Evolutionary conservation across 768 basidiomycete species (phyloP).

Genomic region (Termitomyces sp.): DNA sequence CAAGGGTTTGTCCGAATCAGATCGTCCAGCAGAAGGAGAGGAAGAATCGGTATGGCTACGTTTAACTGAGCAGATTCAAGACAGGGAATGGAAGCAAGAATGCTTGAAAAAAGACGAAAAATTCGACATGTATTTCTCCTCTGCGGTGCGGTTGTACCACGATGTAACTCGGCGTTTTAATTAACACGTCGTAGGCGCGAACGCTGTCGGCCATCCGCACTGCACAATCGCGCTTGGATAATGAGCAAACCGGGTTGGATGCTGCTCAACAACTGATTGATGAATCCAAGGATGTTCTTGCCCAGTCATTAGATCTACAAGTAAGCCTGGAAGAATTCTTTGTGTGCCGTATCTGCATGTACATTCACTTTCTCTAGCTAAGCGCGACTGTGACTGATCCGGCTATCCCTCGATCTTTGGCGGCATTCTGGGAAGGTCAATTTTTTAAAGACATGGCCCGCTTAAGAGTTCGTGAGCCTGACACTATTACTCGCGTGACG

Average conservation of each 20-base stretch:
- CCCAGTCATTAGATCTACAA: constrained; percentile 69
- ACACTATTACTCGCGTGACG: constrained; percentile 90
- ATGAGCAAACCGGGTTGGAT: constrained; percentile 36
- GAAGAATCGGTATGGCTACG: constrained; percentile 54
- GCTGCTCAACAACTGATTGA: constrained; percentile 61
- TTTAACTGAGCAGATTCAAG: constrained; percentile 44
- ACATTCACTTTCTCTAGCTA: constrained; percentile 38
- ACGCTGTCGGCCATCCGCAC: constrained; percentile 46
- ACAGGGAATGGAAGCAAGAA: constrained; percentile 65
- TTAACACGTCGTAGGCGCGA: constrained; percentile 37
- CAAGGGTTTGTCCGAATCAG: constrained; percentile 54
- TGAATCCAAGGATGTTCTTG: constrained; percentile 74
- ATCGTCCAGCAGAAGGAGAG: constrained; percentile 44
- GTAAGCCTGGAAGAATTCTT: constrained; percentile 33
- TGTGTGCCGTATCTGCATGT: constrained; percentile 1
- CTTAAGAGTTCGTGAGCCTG: constrained; percentile 84
- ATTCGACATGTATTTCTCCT: constrained; percentile 83
- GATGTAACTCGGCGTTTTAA: constrained; percentile 14
- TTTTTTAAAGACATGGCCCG: constrained; percentile 93
- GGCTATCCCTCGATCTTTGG: constrained; percentile 74
- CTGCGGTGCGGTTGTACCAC: constrained; percentile 55
- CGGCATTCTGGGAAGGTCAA: constrained; percentile 83
- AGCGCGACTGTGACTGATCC: constrained; percentile 84
- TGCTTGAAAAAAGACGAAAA: constrained; percentile 83
- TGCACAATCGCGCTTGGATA: constrained; percentile 42